Percentiles rank a stretch among this genome's conserved stretches.
Evolutionary conservation across 2,329 filamentous ascomycete genomes (phyloP).

Genomic region (Calonectria multiphialidica): DNA sequence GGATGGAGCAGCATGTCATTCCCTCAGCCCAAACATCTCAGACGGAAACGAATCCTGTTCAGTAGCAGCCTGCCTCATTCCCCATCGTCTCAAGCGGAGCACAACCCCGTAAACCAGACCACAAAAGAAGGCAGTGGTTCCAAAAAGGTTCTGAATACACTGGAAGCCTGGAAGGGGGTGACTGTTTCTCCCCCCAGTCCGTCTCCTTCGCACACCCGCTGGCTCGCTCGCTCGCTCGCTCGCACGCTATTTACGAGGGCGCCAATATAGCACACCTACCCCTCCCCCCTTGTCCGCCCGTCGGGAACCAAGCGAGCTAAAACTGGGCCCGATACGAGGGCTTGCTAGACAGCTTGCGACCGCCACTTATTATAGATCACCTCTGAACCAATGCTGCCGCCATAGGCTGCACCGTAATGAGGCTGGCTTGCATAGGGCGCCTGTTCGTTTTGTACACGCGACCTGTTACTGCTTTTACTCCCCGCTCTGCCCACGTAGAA

Average conservation of each 20-base stretch:
- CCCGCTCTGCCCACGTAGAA: neutral
- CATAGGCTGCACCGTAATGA: constrained; percentile 15
- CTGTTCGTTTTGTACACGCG: constrained; percentile 29
- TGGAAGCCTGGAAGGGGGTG: too few species aligned
- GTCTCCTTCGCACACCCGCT: neutral
- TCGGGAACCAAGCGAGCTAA: constrained; percentile 7
- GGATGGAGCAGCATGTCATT: too few species aligned
- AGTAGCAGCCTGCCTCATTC: too few species aligned
- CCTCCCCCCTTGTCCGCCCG: neutral
- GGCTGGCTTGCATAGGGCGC: neutral
- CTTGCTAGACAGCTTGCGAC: constrained; percentile 1
- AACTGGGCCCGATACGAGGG: constrained; percentile 10
- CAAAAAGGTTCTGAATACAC: too few species aligned
- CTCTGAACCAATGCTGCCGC: neutral
- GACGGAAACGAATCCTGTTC: too few species aligned
- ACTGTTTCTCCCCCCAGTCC: too few species aligned
- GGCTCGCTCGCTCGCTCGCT: neutral
- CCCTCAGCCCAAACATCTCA: too few species aligned
- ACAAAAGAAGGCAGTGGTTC: too few species aligned
- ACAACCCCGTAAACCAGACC: too few species aligned
- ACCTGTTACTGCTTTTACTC: constrained; percentile 39
- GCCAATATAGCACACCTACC: neutral
- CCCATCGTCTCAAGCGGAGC: too few species aligned
- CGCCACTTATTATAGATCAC: constrained; percentile 24
- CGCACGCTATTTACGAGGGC: neutral